Evolutionary conservation across 306 rosid genomes (phyloP), one percentile per base, ranked within the genome.

Genomic region (Cicer cuneatum): DNA sequence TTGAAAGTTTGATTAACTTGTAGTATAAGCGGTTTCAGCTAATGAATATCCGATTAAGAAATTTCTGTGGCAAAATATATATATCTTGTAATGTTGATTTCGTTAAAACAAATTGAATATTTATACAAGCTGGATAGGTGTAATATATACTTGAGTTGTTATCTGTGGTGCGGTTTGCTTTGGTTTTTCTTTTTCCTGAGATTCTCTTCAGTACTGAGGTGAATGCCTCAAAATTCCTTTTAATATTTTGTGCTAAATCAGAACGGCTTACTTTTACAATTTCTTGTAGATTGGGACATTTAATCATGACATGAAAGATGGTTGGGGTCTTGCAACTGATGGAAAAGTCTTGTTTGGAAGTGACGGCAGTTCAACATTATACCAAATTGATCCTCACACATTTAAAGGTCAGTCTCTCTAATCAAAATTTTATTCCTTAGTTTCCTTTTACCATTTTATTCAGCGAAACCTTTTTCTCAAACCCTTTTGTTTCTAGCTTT

Each of bases 321-420:
- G 98, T 62, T 94, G 98, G 98, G 98, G 98, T 73, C 78, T 94
- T 71, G 93, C 98, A 81, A 88, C 95, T 52, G 98, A 94, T 76
- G 98, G 94, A 75, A 76, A 90, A 68, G 75, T 85, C 80, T 74
- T 93, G 81, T 94, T 83, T 83, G 98, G 98, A 82, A 94, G 90
- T 82, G 98, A 91, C 72, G 98, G 98, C 62, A 80, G 90, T 24
- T 90, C 97, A 80, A 71, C 89, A 60, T 78, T 94, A 79, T 91
- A 94, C 81, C 74, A 82, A 78, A 69, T 94, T 58, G 85, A 94
- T 82, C 95, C 94, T 49, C 74, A 68, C 64, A 87, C 93, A 46
- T 80, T 88, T 57, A 82, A 77, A 91, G 92, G 98, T 93, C 19
- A 41, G 58, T 78, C 59, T 73, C 19, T 33, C 39, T 4, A 16